A percentile compares a stretch with the other conserved stretches of the same genome.
These are phyloP conservation scores for Dioszegia aurantiaca DNA, from an alignment of 768 basidiomycete genomes.

Conservation along the genomic window DNA sequence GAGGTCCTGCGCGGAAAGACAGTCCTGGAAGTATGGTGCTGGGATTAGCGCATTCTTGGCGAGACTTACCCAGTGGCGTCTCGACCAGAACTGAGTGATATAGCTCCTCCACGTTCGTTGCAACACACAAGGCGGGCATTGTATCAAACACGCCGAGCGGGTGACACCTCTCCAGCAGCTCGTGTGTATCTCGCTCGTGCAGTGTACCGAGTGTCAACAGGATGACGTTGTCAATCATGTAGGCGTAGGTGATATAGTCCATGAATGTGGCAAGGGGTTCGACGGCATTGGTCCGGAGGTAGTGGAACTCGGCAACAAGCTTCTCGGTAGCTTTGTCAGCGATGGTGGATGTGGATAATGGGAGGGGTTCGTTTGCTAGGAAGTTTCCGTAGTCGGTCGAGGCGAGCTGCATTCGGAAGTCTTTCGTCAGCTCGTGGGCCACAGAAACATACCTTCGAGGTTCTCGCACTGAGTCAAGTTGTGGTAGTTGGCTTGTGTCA, in stretches of 20 bases:
- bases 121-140: conserved; percentile 98
- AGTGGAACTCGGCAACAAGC: conserved; percentile 97
- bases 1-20: conserved; percentile 88
- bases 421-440: conserved; percentile 55
- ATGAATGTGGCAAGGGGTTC: conserved; percentile 87
- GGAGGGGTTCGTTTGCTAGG: conserved; percentile 90
- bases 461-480: conserved; percentile 97
- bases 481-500: conserved; percentile 83
- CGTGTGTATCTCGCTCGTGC: conserved; percentile 95
- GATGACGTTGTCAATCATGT: conserved; percentile 99
- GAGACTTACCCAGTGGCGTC: conserved; percentile 83
- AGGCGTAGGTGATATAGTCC: conserved; percentile 96
- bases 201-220: conserved; percentile 94
- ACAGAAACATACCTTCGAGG: conserved; percentile 68
- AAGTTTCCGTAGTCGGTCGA: conserved; percentile 98
- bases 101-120: conserved; percentile 96
- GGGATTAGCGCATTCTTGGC: conserved; percentile 3
- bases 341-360: conserved; percentile 88
- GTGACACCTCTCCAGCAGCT: conserved; percentile 92
- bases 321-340: conserved; percentile 94
- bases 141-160: conserved; percentile 96
- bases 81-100: conserved; percentile 96
- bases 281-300: conserved; percentile 82
- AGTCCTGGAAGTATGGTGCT: conserved; percentile 96
- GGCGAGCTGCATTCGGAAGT: conserved; percentile 90